Percentiles rank a stretch among this genome's conserved stretches.
phyloP scores from a whole-genome alignment of 345 rosid species.

The Pistacia vera region DNA sequence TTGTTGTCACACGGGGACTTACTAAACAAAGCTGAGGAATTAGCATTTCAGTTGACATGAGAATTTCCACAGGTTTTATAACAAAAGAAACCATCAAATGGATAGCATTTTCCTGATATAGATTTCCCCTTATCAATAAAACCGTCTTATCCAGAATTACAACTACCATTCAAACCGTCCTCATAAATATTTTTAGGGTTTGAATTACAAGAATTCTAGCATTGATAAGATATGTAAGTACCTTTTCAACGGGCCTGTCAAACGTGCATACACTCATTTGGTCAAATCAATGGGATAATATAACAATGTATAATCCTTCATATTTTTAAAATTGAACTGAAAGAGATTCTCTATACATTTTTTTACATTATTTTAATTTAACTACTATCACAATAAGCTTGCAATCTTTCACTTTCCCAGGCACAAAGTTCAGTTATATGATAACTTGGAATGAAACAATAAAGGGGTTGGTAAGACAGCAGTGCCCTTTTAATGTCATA shows the following conservation, averaged over 20 bases:
- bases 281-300: background rate
- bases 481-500: background rate
- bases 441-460: background rate
- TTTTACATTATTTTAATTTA: background rate
- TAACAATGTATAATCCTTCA: background rate
- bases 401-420: no score
- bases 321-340: background rate
- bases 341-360: background rate
- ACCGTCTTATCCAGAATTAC: background rate
- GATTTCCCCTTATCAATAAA: background rate
- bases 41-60: background rate
- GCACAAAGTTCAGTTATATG: background rate
- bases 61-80: constrained; percentile 1
- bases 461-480: background rate
- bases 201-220: no score
- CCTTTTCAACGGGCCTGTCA: background rate
- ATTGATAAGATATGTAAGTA: no score
- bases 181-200: no score
- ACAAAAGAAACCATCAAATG: background rate
- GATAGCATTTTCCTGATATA: background rate
- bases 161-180: background rate
- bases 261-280: background rate
- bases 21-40: background rate
- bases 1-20: no score
- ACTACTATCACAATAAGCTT: background rate